Base-by-base conservation (phyloP, 371 early-diverging fungal species). In the Rhizopus delemar region DNA sequence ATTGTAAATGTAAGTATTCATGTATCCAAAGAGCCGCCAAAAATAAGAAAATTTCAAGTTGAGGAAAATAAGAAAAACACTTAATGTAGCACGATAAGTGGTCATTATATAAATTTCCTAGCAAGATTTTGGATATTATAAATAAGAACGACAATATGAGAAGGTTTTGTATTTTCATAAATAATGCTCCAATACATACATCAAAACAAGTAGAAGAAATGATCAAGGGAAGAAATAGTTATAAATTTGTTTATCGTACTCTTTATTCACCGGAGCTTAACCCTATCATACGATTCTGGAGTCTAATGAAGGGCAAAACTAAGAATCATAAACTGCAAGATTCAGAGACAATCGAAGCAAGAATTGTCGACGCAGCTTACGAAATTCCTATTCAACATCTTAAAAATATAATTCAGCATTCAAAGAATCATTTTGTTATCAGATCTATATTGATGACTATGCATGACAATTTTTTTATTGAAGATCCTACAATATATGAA, bases 251-350 rank as follows among this genome's bases (percentile, higher is more conserved):
- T 34, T 50, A 57, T 57, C 57, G 48, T 41, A 49, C 51, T 45
- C 59, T 45, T 39, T 58, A 58, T 58, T 58, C 45, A 28, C 33
- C 59, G 51, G 59, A 58, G 45, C 59, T 51, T 38, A 58, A 58
- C 34, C 41, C 45, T 33, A 51, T 58, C 43, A 51, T 49, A n/a
- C 48, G 38, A 48, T 57, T 46, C 35, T 57, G 57, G 38, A 46
- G 46, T 34, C 43, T 46, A 35, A 48, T 59, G n/a, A 59, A 59
- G 46, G 8, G 32, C 15, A 59, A 39, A 53, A 53, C 49, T 46
- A 60, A 22, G 11, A 32, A 46, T 6, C 33, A 52, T 28, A 36
- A 36, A 22, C 49, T 59, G 6, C 33, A 51, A 28, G 31, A 46
- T 36, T 35, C 53, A 3, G 60, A 54, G 53, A 60, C 55, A 12